phyloP scores from a whole-genome alignment of 2,329 filamentous ascomycete genomes.

The Fusarium drepaniforme region DNA sequence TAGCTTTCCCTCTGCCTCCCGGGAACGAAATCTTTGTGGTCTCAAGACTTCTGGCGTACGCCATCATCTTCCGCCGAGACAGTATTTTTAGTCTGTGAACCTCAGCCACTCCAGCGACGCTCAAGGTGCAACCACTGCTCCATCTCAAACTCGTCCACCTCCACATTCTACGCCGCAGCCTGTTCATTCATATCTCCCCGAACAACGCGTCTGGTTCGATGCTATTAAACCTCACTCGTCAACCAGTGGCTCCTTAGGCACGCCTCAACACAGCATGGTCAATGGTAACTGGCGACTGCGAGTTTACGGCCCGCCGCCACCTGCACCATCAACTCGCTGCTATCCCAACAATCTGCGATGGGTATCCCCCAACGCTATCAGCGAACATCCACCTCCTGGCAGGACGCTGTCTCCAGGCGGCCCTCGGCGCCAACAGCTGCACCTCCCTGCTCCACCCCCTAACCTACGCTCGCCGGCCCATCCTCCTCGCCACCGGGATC shows the following conservation, averaged over 20 bases:
- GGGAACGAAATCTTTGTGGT: conserved; percentile 29
- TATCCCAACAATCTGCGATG: conserved; percentile 53
- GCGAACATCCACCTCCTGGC: conserved; percentile 59
- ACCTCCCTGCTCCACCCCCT: conserved; percentile 53
- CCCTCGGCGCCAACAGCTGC: conserved; percentile 45
- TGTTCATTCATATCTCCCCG: conserved; percentile 7
- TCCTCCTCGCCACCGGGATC: conserved; percentile 54
- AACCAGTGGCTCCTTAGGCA: conserved; percentile 36
- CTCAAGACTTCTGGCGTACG: conserved; percentile 42
- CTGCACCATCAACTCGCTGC: conserved; percentile 48
- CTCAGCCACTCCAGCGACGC: conserved; percentile 31
- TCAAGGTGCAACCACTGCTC: conserved; percentile 1
- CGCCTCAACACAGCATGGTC: conserved; percentile 52
- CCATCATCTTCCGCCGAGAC: conserved; percentile 42
- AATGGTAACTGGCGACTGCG: conserved; percentile 55
- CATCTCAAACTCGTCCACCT: conserved; percentile 14
- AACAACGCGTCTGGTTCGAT: conserved; percentile 22
- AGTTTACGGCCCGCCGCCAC: conserved; percentile 48
- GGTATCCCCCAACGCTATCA: conserved; percentile 58
- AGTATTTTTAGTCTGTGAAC: conserved; percentile 39
- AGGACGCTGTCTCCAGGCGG: conserved; percentile 37
- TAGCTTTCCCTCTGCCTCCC: conserved; percentile 27
- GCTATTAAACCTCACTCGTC: conserved; percentile 37
- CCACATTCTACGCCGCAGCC: conserved; percentile 38
- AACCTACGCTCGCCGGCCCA: conserved; percentile 53